Base-by-base conservation (phyloP, 805 yeast genomes). In the Alloascoidea hylecoeti region DNA sequence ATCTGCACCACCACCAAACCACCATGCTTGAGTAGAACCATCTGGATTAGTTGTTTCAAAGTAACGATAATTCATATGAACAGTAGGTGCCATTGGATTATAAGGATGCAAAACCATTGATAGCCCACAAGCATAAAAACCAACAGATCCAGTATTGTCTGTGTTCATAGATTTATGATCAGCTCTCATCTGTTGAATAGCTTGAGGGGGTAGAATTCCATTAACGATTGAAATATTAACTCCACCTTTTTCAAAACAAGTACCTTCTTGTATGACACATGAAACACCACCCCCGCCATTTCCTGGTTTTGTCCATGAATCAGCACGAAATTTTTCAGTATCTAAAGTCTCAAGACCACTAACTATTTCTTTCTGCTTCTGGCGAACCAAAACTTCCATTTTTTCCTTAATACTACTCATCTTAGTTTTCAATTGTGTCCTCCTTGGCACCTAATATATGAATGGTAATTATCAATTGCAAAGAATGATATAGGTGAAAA, bases 1-100 rank as follows among this genome's bases (percentile, higher is more conserved):
- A 61, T 92, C 98, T 18, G 94, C 80, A 45, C 98, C 98, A 44
- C 98, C 98, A 40, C 98, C 98, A 61, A 92, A 92, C 98, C 98
- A 92, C 96, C 97, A 92, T 16, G 94, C 75, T 58, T 78, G 86
- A 38, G 86, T 78, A 41, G 86, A 67, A 4, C 86, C 89, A 45
- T 78, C 92, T 1, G 77, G 73, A 55, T 86, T 78, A 62, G 73
- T 72, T 35, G 95, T 86, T 59, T 92, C 98, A 51, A 92, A 92
- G 59, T 89, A 92, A 38, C 98, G 72, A 58, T 92, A 92, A 63
- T 92, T 92, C 57, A 85, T 66, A 58, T 92, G 98, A 4, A 92
- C 81, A 1, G 97, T 92, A 41, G 98, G 98, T 1, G 94, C 95
- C 57, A 84, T 94, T 2, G 97, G 97, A 58, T 89, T 92, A 46